phyloP scores from a whole-genome alignment of 805 yeast genomes.

The Metschnikowia noctiluminum region DNA sequence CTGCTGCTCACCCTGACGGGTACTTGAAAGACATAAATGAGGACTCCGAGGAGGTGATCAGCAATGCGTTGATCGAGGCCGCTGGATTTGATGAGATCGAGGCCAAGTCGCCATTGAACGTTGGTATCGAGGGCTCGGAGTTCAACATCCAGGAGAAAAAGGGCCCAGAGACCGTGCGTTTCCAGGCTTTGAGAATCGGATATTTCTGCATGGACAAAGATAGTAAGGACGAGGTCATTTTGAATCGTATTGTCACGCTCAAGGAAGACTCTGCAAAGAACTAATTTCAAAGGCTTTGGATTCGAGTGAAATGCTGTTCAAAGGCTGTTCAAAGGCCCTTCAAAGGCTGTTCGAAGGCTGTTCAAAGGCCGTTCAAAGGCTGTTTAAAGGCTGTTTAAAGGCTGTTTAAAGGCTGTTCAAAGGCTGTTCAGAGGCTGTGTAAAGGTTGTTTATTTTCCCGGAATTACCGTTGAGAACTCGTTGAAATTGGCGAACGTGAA shows the following conservation, averaged over 20 bases:
- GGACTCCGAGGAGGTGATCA: slow-evolving; percentile 66
- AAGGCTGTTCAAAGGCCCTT: too few species aligned
- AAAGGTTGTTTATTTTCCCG: too few species aligned
- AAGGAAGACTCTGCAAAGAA: slow-evolving; percentile 71
- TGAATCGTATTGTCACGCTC: slow-evolving; percentile 90
- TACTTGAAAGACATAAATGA: slow-evolving; percentile 80
- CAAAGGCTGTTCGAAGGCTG: too few species aligned
- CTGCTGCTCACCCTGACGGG: slow-evolving; percentile 84
- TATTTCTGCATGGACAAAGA: slow-evolving; percentile 91
- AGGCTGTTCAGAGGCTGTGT: too few species aligned
- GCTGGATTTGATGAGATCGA: slow-evolving; percentile 66
- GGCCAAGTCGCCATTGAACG: slow-evolving; percentile 71
- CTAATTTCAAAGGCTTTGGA: slow-evolving; percentile 3
- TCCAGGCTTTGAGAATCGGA: slow-evolving; percentile 97
- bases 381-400: too few species aligned
- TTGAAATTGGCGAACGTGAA: too few species aligned
- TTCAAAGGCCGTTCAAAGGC: too few species aligned
- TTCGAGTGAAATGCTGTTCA: too few species aligned
- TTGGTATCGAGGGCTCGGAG: slow-evolving; percentile 54
- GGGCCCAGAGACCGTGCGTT: slow-evolving; percentile 52
- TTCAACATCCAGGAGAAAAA: slow-evolving; percentile 64
- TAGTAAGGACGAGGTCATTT: slow-evolving; percentile 54
- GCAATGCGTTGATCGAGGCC: slow-evolving; percentile 68
- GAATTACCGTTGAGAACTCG: too few species aligned
- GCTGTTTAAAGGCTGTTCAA: too few species aligned